Base-by-base conservation (phyloP, 495 filamentous ascomycete genomes). In the Chlorociboria aeruginascens region DNA sequence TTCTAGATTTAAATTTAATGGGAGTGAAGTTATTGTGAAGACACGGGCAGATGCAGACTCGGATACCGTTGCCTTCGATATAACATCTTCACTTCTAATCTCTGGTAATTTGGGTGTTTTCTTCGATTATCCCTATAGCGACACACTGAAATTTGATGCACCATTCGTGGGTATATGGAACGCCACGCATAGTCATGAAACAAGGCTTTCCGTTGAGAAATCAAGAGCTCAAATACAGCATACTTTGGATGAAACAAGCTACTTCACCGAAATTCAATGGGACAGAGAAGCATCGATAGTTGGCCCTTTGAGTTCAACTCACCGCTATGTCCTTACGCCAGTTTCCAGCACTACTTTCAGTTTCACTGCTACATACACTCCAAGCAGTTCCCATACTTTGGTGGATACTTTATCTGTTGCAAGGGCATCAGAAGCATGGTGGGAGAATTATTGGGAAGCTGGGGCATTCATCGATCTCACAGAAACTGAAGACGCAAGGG, bases 41-140 rank as follows among this genome's bases (percentile, higher is more conserved):
- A 76, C 70, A 0, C 64, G 61, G 52, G 67, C 61, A 10, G 70
- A 74, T 44, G 62, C 71, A 2, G 56, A 62, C 38, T 67, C 69
- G 0, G 69, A 73, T 44, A 68, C 70, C 14, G 49, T 76, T n/a
- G 66, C 65, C 3, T 56, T 77, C 13, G 43, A 59, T 6, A 55
- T 77, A 29, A 45, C 66, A 28, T 74, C 69, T 0, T 46, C 64
- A 7, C 50, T 70, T 20, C 39, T 76, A 8, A 49, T 45, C 28
- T 51, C 29, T 10, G 61, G 54, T 0, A 54, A 62, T 13, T 52
- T 74, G 7, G 65, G 66, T 8, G 51, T 76, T 20, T 74, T 73
- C 54, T 64, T 76, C 48, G 72, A 76, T 44, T 77, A 71, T 45
- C 72, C 73, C 13, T 64, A 69, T 46, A 63, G 67, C 6, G 68